Percentiles rank a stretch among this genome's conserved stretches.
Conservation (phyloP, 306 rosid genomes). For the Casuarina equisetifolia region DNA sequence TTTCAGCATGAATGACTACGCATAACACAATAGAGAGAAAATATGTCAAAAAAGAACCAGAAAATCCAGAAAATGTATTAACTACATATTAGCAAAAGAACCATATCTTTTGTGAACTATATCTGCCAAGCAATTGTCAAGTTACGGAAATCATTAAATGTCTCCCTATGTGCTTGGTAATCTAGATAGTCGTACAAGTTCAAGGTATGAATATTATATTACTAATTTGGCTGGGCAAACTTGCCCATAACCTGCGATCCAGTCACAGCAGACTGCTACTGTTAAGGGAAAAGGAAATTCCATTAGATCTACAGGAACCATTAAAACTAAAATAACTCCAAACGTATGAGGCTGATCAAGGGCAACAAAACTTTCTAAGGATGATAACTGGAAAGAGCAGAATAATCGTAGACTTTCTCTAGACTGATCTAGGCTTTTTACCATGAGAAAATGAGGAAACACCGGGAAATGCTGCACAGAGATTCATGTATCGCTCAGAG, state of each 20-base stretch:
- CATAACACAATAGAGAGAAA: neutral
- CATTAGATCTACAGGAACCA: neutral
- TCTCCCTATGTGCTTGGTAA: neutral
- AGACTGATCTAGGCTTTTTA: constrained; percentile 17
- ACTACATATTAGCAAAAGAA: neutral
- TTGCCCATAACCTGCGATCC: constrained; percentile 10
- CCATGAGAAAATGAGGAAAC: constrained; percentile 11
- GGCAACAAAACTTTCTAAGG: constrained; percentile 5
- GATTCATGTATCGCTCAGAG: constrained; percentile 17
- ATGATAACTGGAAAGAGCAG: constrained; percentile 12
- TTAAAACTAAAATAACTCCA: neutral
- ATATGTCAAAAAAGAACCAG: constrained; percentile 15
- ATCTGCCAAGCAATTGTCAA: neutral
- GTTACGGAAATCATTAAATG: neutral
- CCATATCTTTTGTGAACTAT: neutral
- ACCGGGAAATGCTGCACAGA: constrained; percentile 12
- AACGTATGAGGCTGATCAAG: constrained; percentile 2
- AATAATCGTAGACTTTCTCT: constrained; percentile 13
- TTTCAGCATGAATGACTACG: neutral
- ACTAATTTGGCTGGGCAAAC: neutral
- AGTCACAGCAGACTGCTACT: constrained; percentile 7
- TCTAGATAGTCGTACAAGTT: neutral
- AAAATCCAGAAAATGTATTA: neutral
- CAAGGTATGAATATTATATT: neutral
- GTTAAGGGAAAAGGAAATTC: neutral